Evolutionary conservation across 768 basidiomycete species (phyloP).

Genomic region (Xerocomellus dryophilus): DNA sequence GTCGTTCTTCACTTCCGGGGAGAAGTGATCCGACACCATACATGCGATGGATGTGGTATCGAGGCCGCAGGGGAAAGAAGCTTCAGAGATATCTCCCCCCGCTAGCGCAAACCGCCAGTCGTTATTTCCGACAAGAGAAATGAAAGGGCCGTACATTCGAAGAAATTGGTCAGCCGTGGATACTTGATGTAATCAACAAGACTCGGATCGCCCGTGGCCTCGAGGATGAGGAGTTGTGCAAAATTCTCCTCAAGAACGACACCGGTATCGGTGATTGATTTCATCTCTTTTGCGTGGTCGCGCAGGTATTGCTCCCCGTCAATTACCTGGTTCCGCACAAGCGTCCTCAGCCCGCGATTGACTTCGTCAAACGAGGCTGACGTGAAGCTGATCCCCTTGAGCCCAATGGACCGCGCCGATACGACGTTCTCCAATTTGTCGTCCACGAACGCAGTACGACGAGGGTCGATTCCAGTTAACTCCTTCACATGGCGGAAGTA

Average conservation of each 20-base stretch:
- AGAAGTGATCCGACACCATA: constrained; percentile 13
- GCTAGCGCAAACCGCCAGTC: constrained; percentile 6
- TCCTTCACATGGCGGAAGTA: constrained; percentile 16
- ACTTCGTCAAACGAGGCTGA: constrained; percentile 18
- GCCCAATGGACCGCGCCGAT: constrained; percentile 18
- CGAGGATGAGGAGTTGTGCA: constrained; percentile 20
- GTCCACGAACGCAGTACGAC: constrained; percentile 22
- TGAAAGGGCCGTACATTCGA: constrained; percentile 6
- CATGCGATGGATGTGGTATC: constrained; percentile 22
- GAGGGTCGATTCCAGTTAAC: constrained; percentile 16
- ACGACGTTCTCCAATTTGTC: constrained; percentile 23
- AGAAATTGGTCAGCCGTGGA: constrained; percentile 21
- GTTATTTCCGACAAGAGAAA: background rate
- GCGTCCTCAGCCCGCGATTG: constrained; percentile 8
- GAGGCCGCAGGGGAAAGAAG: constrained; percentile 14
- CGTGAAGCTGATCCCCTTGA: constrained; percentile 19
- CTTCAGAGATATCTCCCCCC: constrained; percentile 2
- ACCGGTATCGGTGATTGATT: too few relatives aligned
- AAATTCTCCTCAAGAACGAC: constrained; percentile 12
- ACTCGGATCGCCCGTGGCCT: constrained; percentile 13
- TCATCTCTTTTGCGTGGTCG: too few relatives aligned
- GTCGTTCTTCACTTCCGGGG: constrained; percentile 14
- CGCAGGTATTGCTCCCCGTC: constrained; percentile 2
- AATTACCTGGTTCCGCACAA: constrained; percentile 14
- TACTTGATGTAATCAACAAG: constrained; percentile 19